Evolutionary conservation across 495 filamentous ascomycete species (phyloP).

Genomic region (Penicillium dipodomyicola): DNA sequence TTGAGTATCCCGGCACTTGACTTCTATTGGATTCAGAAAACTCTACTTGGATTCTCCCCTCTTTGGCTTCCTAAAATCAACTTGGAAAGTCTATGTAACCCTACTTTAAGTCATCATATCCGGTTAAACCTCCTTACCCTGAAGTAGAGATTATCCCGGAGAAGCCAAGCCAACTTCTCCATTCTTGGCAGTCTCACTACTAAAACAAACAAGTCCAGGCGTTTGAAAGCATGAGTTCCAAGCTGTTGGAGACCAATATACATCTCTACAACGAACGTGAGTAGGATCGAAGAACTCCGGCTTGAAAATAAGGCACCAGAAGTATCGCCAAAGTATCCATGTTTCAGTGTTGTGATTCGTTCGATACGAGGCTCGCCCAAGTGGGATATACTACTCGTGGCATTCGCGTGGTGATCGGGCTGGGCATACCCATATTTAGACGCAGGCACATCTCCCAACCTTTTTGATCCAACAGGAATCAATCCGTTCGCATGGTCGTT

Average conservation of each 20-base stretch:
- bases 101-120: slow-evolving; percentile 16
- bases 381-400: slow-evolving; percentile 9
- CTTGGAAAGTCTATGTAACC: slow-evolving; percentile 30
- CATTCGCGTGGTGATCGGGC: slow-evolving; percentile 9
- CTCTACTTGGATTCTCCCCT: slow-evolving; percentile 2
- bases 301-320: background rate
- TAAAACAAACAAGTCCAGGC: slow-evolving; percentile 15
- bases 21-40: slow-evolving; percentile 8
- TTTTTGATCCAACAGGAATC: slow-evolving; percentile 10
- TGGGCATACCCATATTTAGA: slow-evolving; percentile 9
- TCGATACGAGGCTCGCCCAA: slow-evolving; percentile 9
- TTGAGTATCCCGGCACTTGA: slow-evolving; percentile 16
- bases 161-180: slow-evolving; percentile 1
- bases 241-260: background rate
- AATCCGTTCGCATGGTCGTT: slow-evolving; percentile 14
- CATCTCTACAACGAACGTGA: slow-evolving; percentile 3
- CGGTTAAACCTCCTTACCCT: background rate
- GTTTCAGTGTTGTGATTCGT: background rate
- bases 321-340: background rate
- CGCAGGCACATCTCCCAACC: slow-evolving; percentile 12
- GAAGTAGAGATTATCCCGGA: background rate
- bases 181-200: slow-evolving; percentile 15
- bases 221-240: slow-evolving; percentile 13
- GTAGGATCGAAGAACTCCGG: slow-evolving; percentile 14
- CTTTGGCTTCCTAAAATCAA: background rate